phyloP scores from a whole-genome alignment of 2,329 filamentous ascomycete genomes.

The Talaromyces islandicus region DNA sequence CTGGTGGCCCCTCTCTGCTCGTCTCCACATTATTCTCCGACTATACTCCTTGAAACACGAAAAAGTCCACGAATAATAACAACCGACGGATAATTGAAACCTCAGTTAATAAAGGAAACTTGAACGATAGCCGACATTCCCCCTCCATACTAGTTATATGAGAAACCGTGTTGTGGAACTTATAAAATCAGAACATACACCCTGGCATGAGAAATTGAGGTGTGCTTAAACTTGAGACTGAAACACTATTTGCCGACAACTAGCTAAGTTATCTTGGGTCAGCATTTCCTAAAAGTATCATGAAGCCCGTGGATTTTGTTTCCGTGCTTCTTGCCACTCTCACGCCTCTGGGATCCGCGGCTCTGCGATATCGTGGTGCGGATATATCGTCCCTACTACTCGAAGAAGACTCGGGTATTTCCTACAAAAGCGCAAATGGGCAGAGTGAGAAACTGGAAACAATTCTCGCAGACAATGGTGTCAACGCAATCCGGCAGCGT shows the following conservation, averaged over 20 bases:
- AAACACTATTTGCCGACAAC: not conserved
- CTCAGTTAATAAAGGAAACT: not conserved
- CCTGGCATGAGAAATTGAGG: not conserved
- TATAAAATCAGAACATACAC: not conserved
- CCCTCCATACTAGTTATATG: not conserved
- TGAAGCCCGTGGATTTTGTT: not conserved
- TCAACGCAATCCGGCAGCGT: constrained; percentile 65
- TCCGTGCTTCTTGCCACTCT: not conserved
- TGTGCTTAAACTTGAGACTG: not conserved
- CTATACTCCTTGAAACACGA: not conserved
- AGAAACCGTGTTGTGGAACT: too few species aligned
- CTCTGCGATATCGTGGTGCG: constrained; percentile 59
- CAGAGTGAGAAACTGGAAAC: constrained; percentile 52
- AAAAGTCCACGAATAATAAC: not conserved
- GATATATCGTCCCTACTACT: constrained; percentile 65
- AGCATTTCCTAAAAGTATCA: not conserved
- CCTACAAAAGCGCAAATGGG: constrained; percentile 55
- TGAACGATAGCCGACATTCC: not conserved
- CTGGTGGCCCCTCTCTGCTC: not conserved
- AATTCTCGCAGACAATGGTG: constrained; percentile 56
- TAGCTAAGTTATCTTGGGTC: not conserved
- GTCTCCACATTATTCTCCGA: not conserved
- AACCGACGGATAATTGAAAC: not conserved
- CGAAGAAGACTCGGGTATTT: constrained; percentile 56
- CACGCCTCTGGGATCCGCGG: constrained; percentile 27